Evolutionary conservation across 495 filamentous ascomycete species (phyloP).

Genomic region (Evernia prunastri): DNA sequence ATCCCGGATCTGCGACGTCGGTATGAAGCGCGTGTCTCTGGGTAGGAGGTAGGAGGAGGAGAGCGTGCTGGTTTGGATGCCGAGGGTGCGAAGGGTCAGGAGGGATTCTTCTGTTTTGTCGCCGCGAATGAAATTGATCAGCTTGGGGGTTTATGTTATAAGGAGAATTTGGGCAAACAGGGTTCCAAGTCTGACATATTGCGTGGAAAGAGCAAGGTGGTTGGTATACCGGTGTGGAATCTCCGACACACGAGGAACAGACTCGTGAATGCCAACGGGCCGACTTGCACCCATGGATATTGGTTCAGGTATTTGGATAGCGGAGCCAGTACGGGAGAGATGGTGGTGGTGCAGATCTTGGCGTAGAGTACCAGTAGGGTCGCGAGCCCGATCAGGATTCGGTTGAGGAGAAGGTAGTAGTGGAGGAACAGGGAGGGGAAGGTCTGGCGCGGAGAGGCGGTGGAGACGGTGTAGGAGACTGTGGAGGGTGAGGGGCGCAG

Average conservation of each 20-base stretch:
- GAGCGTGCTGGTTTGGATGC: constrained; percentile 78
- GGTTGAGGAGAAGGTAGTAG: constrained; percentile 44
- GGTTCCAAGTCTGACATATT: too few species aligned
- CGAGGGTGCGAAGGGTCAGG: constrained; percentile 79
- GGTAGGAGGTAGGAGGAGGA: constrained; percentile 56
- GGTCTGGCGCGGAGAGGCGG: constrained; percentile 51
- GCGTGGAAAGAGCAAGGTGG: constrained; percentile 23
- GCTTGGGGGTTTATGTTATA: background rate
- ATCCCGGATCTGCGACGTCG: constrained; percentile 83
- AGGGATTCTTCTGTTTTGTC: constrained; percentile 66
- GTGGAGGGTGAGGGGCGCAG: constrained; percentile 78
- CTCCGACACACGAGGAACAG: constrained; percentile 46
- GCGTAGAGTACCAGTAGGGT: constrained; percentile 39
- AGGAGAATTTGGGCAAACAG: too few species aligned
- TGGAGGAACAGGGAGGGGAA: constrained; percentile 51
- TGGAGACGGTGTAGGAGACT: constrained; percentile 80
- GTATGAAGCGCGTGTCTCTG: constrained; percentile 80
- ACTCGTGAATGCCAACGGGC: constrained; percentile 30
- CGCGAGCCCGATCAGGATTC: constrained; percentile 37
- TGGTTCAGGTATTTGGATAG: constrained; percentile 29
- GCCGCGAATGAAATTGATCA: too few species aligned
- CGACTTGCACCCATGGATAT: constrained; percentile 32
- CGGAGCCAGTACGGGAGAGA: constrained; percentile 37
- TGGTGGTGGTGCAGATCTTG: constrained; percentile 30
- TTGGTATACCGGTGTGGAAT: constrained; percentile 41